Percentiles rank a stretch among this genome's conserved stretches.
Evolutionary conservation across 768 basidiomycete species (phyloP).

Genomic region (Tulasnella sp.): DNA sequence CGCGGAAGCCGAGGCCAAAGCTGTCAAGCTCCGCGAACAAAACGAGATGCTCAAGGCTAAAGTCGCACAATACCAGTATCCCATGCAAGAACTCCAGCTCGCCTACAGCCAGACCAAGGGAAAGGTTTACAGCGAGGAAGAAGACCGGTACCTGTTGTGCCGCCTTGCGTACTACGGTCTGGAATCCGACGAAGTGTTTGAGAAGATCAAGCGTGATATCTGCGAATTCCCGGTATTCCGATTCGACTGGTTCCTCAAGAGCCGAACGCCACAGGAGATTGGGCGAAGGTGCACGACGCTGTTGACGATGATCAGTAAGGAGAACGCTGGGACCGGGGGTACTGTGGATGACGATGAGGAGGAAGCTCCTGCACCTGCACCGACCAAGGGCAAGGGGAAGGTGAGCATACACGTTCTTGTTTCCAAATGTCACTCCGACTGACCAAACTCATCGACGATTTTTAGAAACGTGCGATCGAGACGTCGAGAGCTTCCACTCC

Average conservation of each 20-base stretch:
- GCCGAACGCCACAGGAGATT: conserved; percentile 81
- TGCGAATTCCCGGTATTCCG: conserved; percentile 94
- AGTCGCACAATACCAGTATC: conserved; percentile 73
- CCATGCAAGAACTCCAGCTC: conserved; percentile 95
- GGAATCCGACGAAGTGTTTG: conserved; percentile 82
- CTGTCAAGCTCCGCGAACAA: conserved; percentile 75
- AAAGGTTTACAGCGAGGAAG: conserved; percentile 93
- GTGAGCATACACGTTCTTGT: neutral
- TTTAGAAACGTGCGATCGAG: conserved; percentile 14
- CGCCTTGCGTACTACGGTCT: conserved; percentile 86
- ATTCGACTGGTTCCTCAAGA: conserved; percentile 99
- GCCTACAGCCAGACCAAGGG: conserved; percentile 94
- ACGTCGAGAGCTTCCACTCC: conserved; percentile 21
- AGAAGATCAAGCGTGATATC: conserved; percentile 92
- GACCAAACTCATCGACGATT: neutral
- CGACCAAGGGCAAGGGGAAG: conserved; percentile 22
- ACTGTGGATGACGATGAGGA: conserved; percentile 54
- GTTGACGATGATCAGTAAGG: conserved; percentile 86
- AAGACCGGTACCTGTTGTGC: conserved; percentile 90
- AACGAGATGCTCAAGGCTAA: conserved; percentile 74
- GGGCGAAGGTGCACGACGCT: conserved; percentile 82
- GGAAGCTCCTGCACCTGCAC: conserved; percentile 19
- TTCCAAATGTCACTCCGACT: neutral
- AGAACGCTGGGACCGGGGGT: conserved; percentile 44
- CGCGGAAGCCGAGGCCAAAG: conserved; percentile 81